Base-by-base conservation (phyloP, 495 filamentous ascomycete genomes). In the Trichoderma orchidacearum region DNA sequence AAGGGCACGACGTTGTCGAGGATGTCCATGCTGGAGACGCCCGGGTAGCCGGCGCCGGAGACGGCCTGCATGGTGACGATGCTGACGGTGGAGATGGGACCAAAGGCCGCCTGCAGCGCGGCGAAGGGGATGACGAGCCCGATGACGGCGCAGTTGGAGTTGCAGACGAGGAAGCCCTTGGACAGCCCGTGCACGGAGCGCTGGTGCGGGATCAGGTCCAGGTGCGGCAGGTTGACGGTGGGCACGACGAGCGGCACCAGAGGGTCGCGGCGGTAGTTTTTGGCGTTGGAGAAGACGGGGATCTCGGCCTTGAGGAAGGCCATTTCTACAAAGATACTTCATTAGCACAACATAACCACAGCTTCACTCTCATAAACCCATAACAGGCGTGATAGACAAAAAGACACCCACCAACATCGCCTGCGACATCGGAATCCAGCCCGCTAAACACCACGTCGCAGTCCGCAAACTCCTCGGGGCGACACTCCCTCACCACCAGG, bases 401-500 rank as follows among this genome's bases (percentile, higher is more conserved):
- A 13, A 32, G 36, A 1, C 25, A 64, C 77, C 27, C 70, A 86
- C 84, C 83, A 61, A 89, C 82, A 28, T 90, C 84, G 45, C 87
- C 87, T 41, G 89, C 89, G 55, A 91, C 82, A 64, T 89, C 85
- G 53, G 85, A 82, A 71, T 93, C 88, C 56, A 93, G 71, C n/a
- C 89, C 89, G 51, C 83, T 88, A 73, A 92, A 93, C 57, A 95
- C 80, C n/a, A 95, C 74, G 60, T 95, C 89, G 68, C 89, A 94
- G 66, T 90, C 87, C 35, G 74, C 70, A 63, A 92, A 93, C 45
- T 87, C 75, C 62, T 76, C 76, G 5, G 89, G 78, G 64, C 72
- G 84, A 79, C 89, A 93, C 58, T 85, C 81, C 61, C 83, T 81
- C 32, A 93, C 79, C 23, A 89, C 75, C 48, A 93, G 72, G 56